Percentiles rank a stretch among this genome's conserved stretches.
Conservation (phyloP, 169 alveolate genomes). For the Plasmodium malariae region DNA sequence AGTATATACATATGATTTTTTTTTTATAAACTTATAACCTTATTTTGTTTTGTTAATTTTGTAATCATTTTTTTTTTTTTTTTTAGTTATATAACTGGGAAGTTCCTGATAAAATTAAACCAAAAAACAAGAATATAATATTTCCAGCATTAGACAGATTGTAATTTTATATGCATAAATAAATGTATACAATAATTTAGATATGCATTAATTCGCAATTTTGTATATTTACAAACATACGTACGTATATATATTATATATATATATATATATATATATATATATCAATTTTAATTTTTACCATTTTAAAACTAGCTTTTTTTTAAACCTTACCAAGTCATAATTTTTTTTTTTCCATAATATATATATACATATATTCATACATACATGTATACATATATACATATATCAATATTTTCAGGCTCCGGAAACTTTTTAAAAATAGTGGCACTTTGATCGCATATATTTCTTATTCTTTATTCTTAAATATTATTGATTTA, state of each 20-base stretch:
- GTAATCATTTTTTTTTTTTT: not conserved
- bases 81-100: constrained; percentile 38
- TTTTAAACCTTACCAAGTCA: not conserved
- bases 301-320: not conserved
- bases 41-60: not conserved
- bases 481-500: constrained; percentile 22
- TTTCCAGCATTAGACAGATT: constrained; percentile 51
- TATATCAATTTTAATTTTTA: not conserved
- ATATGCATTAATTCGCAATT: not conserved
- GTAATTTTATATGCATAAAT: constrained; percentile 26
- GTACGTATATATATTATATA: not conserved
- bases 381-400: not conserved
- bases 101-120: constrained; percentile 1
- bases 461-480: constrained; percentile 11
- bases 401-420: constrained; percentile 1
- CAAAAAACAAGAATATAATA: constrained; percentile 47
- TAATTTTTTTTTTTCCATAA: constrained; percentile 10
- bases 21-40: not conserved
- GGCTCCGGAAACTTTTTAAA: constrained; percentile 26
- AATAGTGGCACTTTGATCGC: constrained; percentile 21
- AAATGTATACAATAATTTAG: not conserved
- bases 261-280: not conserved
- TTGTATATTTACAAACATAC: not conserved
- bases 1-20: not conserved
- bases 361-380: constrained; percentile 1